Evolutionary conservation across 352 stramenopile species (phyloP).

Genomic region (Pythium aristosporum): DNA sequence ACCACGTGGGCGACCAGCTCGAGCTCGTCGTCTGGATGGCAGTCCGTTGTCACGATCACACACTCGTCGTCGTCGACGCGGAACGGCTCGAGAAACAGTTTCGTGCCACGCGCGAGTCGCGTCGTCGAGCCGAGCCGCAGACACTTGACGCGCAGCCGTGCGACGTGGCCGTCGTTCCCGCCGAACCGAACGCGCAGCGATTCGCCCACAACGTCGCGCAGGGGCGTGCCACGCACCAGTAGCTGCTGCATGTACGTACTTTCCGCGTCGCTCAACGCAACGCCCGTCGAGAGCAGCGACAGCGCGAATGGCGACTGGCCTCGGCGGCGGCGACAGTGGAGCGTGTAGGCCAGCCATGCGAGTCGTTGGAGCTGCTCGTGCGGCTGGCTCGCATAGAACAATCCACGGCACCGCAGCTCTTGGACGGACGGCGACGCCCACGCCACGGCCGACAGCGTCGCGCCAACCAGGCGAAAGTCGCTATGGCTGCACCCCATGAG

Average conservation of each 20-base stretch:
- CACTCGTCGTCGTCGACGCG: not conserved
- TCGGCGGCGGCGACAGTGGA: not conserved
- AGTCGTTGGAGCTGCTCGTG: not conserved
- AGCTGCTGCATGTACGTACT: not conserved
- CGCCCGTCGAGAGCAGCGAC: not conserved
- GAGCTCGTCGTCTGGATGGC: not conserved
- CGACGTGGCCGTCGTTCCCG: not conserved
- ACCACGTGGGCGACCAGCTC: not conserved
- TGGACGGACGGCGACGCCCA: not conserved
- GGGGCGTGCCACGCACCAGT: not conserved
- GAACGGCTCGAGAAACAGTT: constrained; percentile 1
- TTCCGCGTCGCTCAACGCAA: not conserved
- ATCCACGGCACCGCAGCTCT: not conserved
- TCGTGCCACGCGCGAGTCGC: not conserved
- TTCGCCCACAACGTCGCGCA: constrained; percentile 7
- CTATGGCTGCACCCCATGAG: not conserved
- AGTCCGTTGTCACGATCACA: not conserved
- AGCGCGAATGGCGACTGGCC: not conserved
- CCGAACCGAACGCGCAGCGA: not conserved
- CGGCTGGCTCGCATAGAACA: not conserved
- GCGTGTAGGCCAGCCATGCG: constrained; percentile 4
- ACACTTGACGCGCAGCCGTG: not conserved
- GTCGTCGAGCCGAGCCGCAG: not conserved
- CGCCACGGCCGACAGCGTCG: constrained; percentile 5
- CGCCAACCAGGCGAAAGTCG: not conserved